phyloP scores from a whole-genome alignment of 441 rosid species.

The Euphorbia schlechtendalii region DNA sequence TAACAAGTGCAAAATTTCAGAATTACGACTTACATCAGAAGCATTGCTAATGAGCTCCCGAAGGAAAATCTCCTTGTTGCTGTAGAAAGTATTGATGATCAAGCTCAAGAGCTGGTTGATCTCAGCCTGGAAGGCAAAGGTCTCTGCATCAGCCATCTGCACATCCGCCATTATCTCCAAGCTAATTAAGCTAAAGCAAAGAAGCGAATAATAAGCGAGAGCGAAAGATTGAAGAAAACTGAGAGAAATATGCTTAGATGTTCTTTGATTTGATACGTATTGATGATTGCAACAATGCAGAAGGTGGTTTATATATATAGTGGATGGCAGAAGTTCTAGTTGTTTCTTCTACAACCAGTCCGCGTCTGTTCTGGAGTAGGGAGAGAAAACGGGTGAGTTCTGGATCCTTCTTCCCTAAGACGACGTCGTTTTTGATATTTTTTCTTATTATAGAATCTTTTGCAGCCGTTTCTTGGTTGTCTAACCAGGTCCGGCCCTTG shows the following conservation, averaged over 20 bases:
- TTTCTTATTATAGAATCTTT: too few species aligned
- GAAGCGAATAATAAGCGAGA: background rate
- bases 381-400: constrained; percentile 24
- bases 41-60: constrained; percentile 79
- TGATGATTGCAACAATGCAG: accelerated
- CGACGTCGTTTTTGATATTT: constrained; percentile 13
- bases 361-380: background rate
- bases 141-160: constrained; percentile 51
- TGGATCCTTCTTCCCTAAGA: constrained; percentile 52
- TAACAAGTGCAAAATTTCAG: too few species aligned
- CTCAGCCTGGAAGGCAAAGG: constrained; percentile 86
- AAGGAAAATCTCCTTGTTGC: constrained; percentile 88
- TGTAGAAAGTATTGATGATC: constrained; percentile 82
- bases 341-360: constrained; percentile 25
- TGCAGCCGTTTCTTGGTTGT: too few species aligned
- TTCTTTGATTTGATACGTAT: background rate
- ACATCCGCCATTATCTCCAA: constrained; percentile 30
- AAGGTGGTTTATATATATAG: constrained; percentile 25
- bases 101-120: constrained; percentile 73
- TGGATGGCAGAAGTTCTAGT: constrained; percentile 24
- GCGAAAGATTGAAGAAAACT: background rate
- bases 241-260: accelerated
- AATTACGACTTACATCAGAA: constrained; percentile 53
- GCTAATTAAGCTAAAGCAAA: too few species aligned
- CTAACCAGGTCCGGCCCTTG: too few species aligned